Evolutionary conservation across 208 protist genomes (phyloP).

Genomic region (Trypanosoma congolense): DNA sequence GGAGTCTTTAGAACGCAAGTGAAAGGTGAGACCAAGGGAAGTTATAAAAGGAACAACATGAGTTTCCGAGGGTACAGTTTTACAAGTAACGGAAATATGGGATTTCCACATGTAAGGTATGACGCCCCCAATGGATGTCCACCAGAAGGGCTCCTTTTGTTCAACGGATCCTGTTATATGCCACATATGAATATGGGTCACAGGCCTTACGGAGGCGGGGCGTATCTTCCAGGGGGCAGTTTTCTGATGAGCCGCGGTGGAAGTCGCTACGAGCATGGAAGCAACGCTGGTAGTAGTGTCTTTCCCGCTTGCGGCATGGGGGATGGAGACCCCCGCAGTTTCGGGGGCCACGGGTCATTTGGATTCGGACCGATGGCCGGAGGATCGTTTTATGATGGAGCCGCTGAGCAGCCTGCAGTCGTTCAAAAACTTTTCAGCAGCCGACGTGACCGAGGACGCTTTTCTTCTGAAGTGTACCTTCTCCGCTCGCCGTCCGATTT

Average conservation of each 20-base stretch:
- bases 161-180: background rate
- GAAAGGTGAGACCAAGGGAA: too few relatives aligned
- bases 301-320: background rate
- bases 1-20: too few relatives aligned
- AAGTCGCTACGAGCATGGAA: background rate
- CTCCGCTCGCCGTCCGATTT: background rate
- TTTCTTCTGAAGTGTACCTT: background rate
- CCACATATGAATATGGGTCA: background rate
- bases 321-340: background rate
- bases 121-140: background rate
- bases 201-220: background rate
- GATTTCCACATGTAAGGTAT: background rate
- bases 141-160: background rate
- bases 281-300: background rate
- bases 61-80: background rate
- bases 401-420: background rate
- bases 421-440: background rate
- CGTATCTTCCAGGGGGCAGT: background rate
- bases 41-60: conserved; percentile 5
- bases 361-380: background rate
- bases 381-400: background rate
- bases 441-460: background rate
- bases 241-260: background rate
- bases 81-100: background rate
- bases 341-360: background rate